Conservation (phyloP, 2,329 filamentous ascomycete genomes). For the Neoarthrinium moseri region DNA sequence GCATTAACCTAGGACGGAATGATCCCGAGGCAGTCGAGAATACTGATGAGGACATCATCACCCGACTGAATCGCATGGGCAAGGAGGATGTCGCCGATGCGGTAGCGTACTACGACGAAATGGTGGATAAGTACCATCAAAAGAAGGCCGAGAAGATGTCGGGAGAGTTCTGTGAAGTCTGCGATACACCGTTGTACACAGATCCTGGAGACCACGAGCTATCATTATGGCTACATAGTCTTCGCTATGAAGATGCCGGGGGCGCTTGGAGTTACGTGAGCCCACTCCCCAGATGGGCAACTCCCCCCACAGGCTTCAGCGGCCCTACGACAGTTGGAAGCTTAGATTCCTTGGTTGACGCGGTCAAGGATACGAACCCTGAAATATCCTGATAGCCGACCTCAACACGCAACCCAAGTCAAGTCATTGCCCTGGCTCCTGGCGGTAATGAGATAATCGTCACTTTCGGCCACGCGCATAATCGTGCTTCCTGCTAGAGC, state of each 20-base stretch:
- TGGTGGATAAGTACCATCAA: conserved; percentile 88
- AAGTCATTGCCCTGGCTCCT: no score
- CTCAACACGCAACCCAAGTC: no score
- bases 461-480: neutral
- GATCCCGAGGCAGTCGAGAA: conserved; percentile 66
- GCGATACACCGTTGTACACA: conserved; percentile 85
- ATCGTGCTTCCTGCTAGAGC: neutral
- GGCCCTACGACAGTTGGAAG: conserved; percentile 69
- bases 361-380: conserved; percentile 45
- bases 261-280: conserved; percentile 89
- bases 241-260: conserved; percentile 80
- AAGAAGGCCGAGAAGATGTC: conserved; percentile 92
- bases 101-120: conserved; percentile 89
- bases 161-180: conserved; percentile 76
- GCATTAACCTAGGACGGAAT: conserved; percentile 68
- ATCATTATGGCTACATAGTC: conserved; percentile 89
- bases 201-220: conserved; percentile 90
- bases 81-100: conserved; percentile 91
- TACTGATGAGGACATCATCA: conserved; percentile 87
- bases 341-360: conserved; percentile 58
- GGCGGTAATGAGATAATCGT: no score
- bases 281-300: conserved; percentile 79
- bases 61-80: conserved; percentile 82
- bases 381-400: conserved; percentile 36
- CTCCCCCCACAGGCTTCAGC: conserved; percentile 71